Base-by-base conservation (phyloP, 352 stramenopile genomes). In the Globisporangium okanoganense region DNA sequence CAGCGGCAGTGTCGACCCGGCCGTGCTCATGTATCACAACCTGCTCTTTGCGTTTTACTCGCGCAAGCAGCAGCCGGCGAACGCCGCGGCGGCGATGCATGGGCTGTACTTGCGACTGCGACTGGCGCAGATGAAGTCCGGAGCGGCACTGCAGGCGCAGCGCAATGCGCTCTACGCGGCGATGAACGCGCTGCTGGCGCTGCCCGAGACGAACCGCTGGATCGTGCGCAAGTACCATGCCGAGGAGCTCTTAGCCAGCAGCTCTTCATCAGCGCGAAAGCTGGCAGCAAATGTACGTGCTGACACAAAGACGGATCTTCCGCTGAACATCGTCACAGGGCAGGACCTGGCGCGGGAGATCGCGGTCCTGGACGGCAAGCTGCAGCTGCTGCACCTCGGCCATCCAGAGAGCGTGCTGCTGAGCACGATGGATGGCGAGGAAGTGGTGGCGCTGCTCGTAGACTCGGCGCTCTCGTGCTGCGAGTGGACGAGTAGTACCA, bases 41-140 rank as follows among this genome's bases (percentile, higher is more conserved):
- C 68, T 92, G 24, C 65, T 92, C n/a, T 90, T 82, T 36, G 72
- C 80, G 1, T 90, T 88, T 53, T 90, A 87, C 66, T 69, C 72
- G 44, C 70, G 78, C 47, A 82, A 83, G 24, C 73, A 87, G 50
- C 79, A 90, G 58, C 76, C 77, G 4, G 73, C 75, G 3, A 87
- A 88, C 40, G 80, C 83, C 1, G 83, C 81, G 0, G 76, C 74
- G 7, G 76, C 80, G 14, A 76, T 92, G 60, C 78, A 90, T 31
- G 64, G 71, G 18, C 73, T 90, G 20, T 79, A 70, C 31, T 53
- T 90, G 53, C 66, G 78, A 27, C 59, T 92, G 24, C 67, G 72
- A 3, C 60, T 89, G 0, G 69, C 73, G 7, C 63, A 70, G 22
- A 69, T 72, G 4, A 78, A 68, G 8, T 84, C 72, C 1, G 65